phyloP scores from a whole-genome alignment of 176 grass and related monocot genomes.

The Avena eriantha region DNA sequence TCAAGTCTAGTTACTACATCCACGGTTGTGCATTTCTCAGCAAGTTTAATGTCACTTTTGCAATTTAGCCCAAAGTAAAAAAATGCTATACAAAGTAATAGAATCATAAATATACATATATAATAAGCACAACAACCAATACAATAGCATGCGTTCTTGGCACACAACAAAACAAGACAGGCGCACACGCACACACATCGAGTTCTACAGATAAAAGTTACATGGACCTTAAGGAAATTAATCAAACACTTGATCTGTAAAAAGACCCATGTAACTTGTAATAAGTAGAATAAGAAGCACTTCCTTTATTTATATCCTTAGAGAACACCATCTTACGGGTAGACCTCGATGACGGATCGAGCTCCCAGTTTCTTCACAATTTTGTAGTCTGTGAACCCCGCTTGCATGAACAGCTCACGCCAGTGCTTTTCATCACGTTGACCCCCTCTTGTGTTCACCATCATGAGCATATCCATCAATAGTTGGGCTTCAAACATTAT shows the following conservation, averaged over 20 bases:
- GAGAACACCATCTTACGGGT: neutral
- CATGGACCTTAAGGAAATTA: neutral
- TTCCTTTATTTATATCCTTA: neutral
- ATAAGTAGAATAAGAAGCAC: neutral
- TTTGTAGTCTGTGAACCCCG: neutral
- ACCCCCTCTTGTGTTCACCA: neutral
- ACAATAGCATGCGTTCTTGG: no score
- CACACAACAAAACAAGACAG: neutral
- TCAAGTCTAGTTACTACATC: no score
- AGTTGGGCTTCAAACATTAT: slow-evolving; percentile 12
- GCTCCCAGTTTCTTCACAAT: slow-evolving; percentile 17
- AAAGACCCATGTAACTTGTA: neutral
- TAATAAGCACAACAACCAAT: no score
- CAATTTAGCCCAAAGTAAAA: no score
- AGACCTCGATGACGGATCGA: neutral
- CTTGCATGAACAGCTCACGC: neutral
- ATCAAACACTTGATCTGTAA: neutral
- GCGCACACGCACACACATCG: neutral
- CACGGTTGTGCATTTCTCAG: no score
- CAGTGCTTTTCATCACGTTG: slow-evolving; percentile 16
- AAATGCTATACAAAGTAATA: no score
- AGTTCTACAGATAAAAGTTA: neutral
- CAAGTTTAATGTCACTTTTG: no score
- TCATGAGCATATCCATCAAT: slow-evolving; percentile 2
- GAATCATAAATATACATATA: neutral